phyloP scores from a whole-genome alignment of 176 grass and related monocot species.

The Ampelocalamus luodianensis region DNA sequence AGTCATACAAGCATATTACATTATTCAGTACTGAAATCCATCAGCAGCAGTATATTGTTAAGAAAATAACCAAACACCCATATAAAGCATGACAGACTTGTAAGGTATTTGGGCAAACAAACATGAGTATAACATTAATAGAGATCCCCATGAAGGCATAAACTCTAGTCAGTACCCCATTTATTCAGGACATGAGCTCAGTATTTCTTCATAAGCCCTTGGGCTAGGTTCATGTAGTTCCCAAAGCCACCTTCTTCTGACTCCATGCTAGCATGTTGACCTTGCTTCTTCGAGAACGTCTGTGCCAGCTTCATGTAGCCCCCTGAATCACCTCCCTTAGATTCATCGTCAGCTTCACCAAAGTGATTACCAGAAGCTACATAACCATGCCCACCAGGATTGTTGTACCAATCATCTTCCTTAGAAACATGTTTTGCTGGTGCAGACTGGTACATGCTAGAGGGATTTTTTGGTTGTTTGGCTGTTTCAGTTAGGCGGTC shows the following conservation, averaged over 20 bases:
- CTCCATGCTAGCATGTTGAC: not conserved
- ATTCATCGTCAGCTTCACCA: constrained; percentile 8
- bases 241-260: not conserved
- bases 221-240: constrained; percentile 43
- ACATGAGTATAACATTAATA: not conserved
- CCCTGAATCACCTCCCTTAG: not conserved
- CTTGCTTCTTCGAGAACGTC: constrained; percentile 43
- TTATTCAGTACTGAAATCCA: constrained; percentile 15
- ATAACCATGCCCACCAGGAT: not conserved
- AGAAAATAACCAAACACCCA: constrained; percentile 2
- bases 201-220: constrained; percentile 38
- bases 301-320: constrained; percentile 24
- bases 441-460: not conserved
- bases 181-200: constrained; percentile 5
- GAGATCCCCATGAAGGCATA: not conserved
- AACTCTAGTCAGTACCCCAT: not conserved
- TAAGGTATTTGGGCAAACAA: not conserved
- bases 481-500: not conserved
- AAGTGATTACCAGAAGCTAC: constrained; percentile 9
- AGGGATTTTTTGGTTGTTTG: constrained; percentile 1
- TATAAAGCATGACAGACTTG: not conserved
- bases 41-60: not conserved
- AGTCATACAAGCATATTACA: not conserved
- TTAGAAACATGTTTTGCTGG: not conserved
- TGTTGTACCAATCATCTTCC: not conserved